Conservation (phyloP, 805 yeast genomes). For the Candida mattraensis region DNA sequence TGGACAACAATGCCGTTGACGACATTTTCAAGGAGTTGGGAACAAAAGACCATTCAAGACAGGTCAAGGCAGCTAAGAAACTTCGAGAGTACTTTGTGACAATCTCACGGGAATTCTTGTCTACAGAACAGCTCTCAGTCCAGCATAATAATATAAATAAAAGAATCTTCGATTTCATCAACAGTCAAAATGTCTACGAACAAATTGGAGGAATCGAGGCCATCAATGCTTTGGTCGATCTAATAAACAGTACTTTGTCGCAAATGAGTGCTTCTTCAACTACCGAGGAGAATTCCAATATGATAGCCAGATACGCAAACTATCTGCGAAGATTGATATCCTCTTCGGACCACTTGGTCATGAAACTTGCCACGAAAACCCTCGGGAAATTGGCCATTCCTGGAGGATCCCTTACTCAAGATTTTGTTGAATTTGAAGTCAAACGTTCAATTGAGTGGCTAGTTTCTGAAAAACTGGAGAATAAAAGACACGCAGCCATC, state of each 20-base stretch:
- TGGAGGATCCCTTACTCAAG: constrained; percentile 87
- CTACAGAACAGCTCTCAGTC: constrained; percentile 77
- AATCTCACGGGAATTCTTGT: constrained; percentile 69
- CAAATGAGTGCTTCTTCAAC: constrained; percentile 36
- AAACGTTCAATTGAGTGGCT: constrained; percentile 89
- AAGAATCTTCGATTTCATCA: constrained; percentile 80
- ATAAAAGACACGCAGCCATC: constrained; percentile 87
- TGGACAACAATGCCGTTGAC: constrained; percentile 30
- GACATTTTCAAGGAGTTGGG: constrained; percentile 54
- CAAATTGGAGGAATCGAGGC: constrained; percentile 91
- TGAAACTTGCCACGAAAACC: constrained; percentile 83
- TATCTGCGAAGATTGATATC: constrained; percentile 79
- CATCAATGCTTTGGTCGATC: constrained; percentile 80
- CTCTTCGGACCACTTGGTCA: constrained; percentile 78
- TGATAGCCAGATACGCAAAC: constrained; percentile 88
- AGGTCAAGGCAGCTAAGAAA: constrained; percentile 63
- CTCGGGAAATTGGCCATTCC: constrained; percentile 87
- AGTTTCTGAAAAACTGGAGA: constrained; percentile 81
- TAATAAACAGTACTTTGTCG: constrained; percentile 60
- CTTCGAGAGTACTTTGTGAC: constrained; percentile 67
- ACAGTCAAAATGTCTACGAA: constrained; percentile 67
- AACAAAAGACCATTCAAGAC: constrained; percentile 41
- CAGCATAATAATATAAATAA: constrained; percentile 85
- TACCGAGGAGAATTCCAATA: constrained; percentile 76
- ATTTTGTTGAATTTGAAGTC: constrained; percentile 90